Conservation (phyloP, 2,329 filamentous ascomycete genomes). For the Scleromitrula shiraiana region DNA sequence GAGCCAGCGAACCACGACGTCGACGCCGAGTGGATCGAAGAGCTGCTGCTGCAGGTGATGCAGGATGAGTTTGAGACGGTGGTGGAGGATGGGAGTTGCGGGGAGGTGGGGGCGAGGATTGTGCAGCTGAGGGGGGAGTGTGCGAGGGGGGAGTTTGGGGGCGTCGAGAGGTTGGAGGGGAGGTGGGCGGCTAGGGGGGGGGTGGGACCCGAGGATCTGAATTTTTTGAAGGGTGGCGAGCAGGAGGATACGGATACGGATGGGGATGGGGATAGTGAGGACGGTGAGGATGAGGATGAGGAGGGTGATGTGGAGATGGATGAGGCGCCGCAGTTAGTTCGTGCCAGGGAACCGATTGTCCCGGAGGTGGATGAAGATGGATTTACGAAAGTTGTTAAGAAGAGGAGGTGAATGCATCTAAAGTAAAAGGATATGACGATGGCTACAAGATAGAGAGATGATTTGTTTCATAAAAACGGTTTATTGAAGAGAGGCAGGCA, state of each 20-base stretch:
- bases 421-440: neutral
- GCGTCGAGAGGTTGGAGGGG: slow-evolving; percentile 54
- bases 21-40: slow-evolving; percentile 73
- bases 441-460: neutral
- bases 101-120: slow-evolving; percentile 65
- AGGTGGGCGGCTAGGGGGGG: slow-evolving; percentile 57
- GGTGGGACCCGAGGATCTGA: slow-evolving; percentile 39
- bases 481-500: no score
- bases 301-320: slow-evolving; percentile 57
- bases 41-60: slow-evolving; percentile 82
- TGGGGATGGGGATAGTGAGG: slow-evolving; percentile 45
- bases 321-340: slow-evolving; percentile 57
- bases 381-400: slow-evolving; percentile 67
- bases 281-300: slow-evolving; percentile 45
- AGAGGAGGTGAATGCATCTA: slow-evolving; percentile 39
- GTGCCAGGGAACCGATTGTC: slow-evolving; percentile 51
- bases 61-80: slow-evolving; percentile 91
- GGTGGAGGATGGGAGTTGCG: slow-evolving; percentile 81
- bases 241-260: slow-evolving; percentile 50
- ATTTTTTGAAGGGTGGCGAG: slow-evolving; percentile 47
- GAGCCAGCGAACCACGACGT: slow-evolving; percentile 45
- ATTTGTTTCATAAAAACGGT: no score
- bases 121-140: slow-evolving; percentile 58
- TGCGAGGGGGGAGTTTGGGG: slow-evolving; percentile 46
- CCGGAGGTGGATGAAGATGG: slow-evolving; percentile 76